These are phyloP conservation scores for Flaveria sonorensis DNA, from an alignment of 129 eudicot species.

Conservation along the genomic window DNA sequence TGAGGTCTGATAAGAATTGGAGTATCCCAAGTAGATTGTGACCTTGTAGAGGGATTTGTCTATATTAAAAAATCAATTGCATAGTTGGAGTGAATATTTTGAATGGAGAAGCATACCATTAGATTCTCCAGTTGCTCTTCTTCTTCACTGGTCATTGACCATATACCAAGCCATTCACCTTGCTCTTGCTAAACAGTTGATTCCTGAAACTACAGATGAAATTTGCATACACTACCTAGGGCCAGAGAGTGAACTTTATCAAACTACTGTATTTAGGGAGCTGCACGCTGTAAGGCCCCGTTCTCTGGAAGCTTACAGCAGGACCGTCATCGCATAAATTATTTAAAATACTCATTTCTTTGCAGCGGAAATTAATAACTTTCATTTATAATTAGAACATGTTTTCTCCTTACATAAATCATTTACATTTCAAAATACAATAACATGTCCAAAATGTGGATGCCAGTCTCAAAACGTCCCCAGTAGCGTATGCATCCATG, in stretches of 20 bases:
- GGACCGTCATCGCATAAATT: too few species aligned
- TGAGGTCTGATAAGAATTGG: slow-evolving; percentile 67
- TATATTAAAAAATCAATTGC: slow-evolving; percentile 45
- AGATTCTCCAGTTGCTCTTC: slow-evolving; percentile 74
- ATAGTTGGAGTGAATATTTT: slow-evolving; percentile 78
- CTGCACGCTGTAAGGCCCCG: too few species aligned
- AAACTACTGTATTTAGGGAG: slow-evolving; percentile 71
- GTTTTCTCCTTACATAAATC: too few species aligned
- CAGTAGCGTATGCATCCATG: too few species aligned
- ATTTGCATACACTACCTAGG: slow-evolving; percentile 90
- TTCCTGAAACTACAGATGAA: slow-evolving; percentile 40
- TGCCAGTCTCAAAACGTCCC: too few species aligned
- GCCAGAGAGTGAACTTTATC: slow-evolving; percentile 83
- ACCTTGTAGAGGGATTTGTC: slow-evolving; percentile 80
- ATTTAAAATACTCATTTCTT: too few species aligned
- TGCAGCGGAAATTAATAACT: too few species aligned
- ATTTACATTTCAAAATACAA: too few species aligned
- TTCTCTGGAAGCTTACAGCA: too few species aligned
- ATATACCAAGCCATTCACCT: slow-evolving; percentile 68
- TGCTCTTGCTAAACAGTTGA: slow-evolving; percentile 44
- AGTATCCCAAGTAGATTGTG: slow-evolving; percentile 61
- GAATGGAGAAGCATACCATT: slow-evolving; percentile 89
- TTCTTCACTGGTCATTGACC: slow-evolving; percentile 96
- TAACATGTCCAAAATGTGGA: too few species aligned
- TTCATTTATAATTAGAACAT: too few species aligned